These are phyloP conservation scores for Fallopia convolvulus DNA, from an alignment of 148 eudicot species.

Conservation along the genomic window DNA sequence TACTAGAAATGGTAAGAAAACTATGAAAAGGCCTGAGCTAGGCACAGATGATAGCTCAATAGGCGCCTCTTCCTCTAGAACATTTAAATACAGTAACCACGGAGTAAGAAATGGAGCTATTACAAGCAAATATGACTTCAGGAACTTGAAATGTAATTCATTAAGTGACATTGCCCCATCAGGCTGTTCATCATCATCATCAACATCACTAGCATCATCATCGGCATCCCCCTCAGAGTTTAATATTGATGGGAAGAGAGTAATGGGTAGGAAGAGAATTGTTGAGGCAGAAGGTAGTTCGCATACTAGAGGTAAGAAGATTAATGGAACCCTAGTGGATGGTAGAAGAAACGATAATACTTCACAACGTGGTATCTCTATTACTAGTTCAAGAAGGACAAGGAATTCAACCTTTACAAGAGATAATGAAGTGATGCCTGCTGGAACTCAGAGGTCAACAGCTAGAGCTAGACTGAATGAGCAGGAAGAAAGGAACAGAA, in stretches of 20 bases:
- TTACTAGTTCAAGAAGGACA: conserved; percentile 39
- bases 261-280: conserved; percentile 47
- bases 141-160: conserved; percentile 51
- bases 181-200: conserved; percentile 42
- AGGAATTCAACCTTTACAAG: conserved; percentile 29
- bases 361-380: conserved; percentile 36
- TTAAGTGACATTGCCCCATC: conserved; percentile 42
- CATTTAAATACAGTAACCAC: conserved; percentile 21
- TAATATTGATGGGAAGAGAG: conserved; percentile 31
- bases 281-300: conserved; percentile 57
- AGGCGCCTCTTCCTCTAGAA: conserved; percentile 29
- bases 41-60: conserved; percentile 29
- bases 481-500: conserved; percentile 27
- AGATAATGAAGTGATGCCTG: conserved; percentile 20
- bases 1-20: conserved; percentile 28
- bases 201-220: neutral
- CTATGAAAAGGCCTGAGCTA: conserved; percentile 32
- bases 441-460: conserved; percentile 32
- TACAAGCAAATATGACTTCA: conserved; percentile 34
- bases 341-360: conserved; percentile 21
- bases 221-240: conserved; percentile 18
- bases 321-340: conserved; percentile 24
- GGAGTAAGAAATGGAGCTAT: conserved; percentile 28
- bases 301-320: conserved; percentile 49
- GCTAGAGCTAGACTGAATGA: conserved; percentile 30